These are phyloP conservation scores for Ocimum tenuiflorum DNA, from an alignment of 257 asterid species.

Conservation along the genomic window DNA sequence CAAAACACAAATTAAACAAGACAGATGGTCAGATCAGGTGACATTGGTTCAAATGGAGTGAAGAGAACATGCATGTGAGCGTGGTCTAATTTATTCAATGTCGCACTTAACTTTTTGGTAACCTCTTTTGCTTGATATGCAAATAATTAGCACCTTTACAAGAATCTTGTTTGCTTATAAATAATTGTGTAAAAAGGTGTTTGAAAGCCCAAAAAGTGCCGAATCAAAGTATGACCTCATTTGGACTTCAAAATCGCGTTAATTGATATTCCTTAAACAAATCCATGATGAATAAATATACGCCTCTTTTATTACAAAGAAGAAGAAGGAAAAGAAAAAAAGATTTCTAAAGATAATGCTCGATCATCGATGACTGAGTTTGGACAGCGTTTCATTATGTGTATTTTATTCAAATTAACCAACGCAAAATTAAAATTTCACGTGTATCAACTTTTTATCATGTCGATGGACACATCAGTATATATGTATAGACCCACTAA, in stretches of 20 bases:
- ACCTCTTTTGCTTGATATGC: background rate
- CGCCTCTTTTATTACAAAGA: background rate
- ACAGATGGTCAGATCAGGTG: conserved; percentile 12
- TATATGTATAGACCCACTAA: too few relatives aligned
- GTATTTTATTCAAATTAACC: too few relatives aligned
- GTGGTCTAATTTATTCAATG: conserved; percentile 12
- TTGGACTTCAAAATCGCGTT: background rate
- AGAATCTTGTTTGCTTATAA: conserved; percentile 12
- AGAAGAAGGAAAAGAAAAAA: conserved; percentile 14
- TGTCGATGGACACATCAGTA: too few relatives aligned
- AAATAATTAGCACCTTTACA: background rate
- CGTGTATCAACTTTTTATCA: too few relatives aligned
- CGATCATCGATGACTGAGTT: background rate
- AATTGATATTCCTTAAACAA: background rate
- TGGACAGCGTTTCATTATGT: background rate
- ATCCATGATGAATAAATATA: too few relatives aligned
- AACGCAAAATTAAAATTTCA: too few relatives aligned
- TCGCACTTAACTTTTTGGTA: conserved; percentile 14
- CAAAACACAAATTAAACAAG: background rate
- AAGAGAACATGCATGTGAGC: too few relatives aligned
- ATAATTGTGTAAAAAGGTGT: conserved; percentile 18
- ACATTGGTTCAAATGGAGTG: background rate
- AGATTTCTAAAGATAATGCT: conserved; percentile 9
- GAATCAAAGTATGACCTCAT: conserved; percentile 18
- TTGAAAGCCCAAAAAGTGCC: conserved; percentile 11